Percentiles rank a stretch among this genome's conserved stretches.
Conservation (phyloP, 1,284 basidiomycete species). For the Abortiporus biennis region DNA sequence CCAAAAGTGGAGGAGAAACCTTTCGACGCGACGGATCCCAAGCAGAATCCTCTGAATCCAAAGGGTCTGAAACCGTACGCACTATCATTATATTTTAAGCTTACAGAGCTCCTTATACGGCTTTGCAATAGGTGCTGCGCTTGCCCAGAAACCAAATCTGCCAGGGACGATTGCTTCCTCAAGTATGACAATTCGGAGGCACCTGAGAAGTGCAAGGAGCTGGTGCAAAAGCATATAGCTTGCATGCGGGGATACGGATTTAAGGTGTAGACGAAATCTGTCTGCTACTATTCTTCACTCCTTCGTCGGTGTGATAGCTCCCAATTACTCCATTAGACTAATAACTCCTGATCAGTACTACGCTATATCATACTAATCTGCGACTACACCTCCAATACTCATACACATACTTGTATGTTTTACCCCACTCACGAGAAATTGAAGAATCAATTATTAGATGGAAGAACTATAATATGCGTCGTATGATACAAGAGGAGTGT, state of each 20-base stretch:
- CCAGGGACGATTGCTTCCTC: constrained; percentile 92
- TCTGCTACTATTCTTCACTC: too few relatives aligned
- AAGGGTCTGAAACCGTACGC: constrained; percentile 88
- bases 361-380: too few relatives aligned
- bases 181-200: constrained; percentile 45
- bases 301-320: too few relatives aligned
- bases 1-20: constrained; percentile 29
- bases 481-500: too few relatives aligned
- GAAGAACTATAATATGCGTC: too few relatives aligned
- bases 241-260: constrained; percentile 84
- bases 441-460: too few relatives aligned
- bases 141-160: constrained; percentile 89
- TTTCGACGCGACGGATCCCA: constrained; percentile 63
- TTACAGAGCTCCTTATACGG: constrained; percentile 1
- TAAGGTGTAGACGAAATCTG: constrained; percentile 67
- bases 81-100: constrained; percentile 1
- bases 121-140: constrained; percentile 86
- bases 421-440: too few relatives aligned
- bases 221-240: constrained; percentile 14
- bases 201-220: constrained; percentile 14
- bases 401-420: too few relatives aligned
- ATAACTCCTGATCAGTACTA: too few relatives aligned
- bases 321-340: too few relatives aligned
- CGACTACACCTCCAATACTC: too few relatives aligned
- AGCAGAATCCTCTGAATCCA: constrained; percentile 82